Percentiles rank a stretch among this genome's conserved stretches.
phyloP scores from a whole-genome alignment of 768 basidiomycete genomes.

The Podaxis pistillaris region DNA sequence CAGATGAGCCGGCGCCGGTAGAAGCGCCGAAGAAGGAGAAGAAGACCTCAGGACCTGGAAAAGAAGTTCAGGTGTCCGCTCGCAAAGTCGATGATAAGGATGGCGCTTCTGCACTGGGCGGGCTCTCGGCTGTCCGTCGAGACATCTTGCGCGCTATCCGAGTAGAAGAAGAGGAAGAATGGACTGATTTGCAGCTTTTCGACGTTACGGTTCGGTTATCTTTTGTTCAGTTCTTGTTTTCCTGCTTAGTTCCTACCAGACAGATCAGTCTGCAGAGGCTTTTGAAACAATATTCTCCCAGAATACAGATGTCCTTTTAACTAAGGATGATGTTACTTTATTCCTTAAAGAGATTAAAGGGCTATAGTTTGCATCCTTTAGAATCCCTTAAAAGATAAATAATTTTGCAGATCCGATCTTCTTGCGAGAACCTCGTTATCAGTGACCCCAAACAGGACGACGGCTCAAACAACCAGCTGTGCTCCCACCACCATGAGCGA shows the following conservation, averaged over 20 bases:
- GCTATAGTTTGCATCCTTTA: slow-evolving; percentile 30
- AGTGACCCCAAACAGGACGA: background rate
- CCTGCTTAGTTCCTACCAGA: slow-evolving; percentile 38
- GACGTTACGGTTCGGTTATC: slow-evolving; percentile 54
- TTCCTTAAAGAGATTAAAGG: slow-evolving; percentile 60
- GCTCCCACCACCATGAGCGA: slow-evolving; percentile 34
- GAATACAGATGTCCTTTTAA: slow-evolving; percentile 46
- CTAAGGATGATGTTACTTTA: slow-evolving; percentile 52
- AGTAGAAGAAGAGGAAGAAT: slow-evolving; percentile 74
- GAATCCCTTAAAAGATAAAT: background rate
- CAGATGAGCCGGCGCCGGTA: slow-evolving; percentile 61
- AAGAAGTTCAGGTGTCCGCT: slow-evolving; percentile 76
- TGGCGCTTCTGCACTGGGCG: slow-evolving; percentile 49
- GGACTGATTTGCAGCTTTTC: slow-evolving; percentile 68
- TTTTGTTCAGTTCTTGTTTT: background rate
- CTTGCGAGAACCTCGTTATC: too few species aligned
- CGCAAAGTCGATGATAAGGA: slow-evolving; percentile 68
- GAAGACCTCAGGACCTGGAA: slow-evolving; percentile 54
- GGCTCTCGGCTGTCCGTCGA: slow-evolving; percentile 65
- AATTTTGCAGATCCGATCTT: background rate
- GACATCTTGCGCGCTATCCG: slow-evolving; percentile 78
- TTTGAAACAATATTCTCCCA: slow-evolving; percentile 68
- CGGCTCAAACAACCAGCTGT: background rate
- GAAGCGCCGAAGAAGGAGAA: slow-evolving; percentile 57
- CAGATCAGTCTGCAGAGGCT: slow-evolving; percentile 49